Percentiles rank a stretch among this genome's conserved stretches.
Conservation (phyloP, 805 yeast species). For the Starmerella gropengiesseri region DNA sequence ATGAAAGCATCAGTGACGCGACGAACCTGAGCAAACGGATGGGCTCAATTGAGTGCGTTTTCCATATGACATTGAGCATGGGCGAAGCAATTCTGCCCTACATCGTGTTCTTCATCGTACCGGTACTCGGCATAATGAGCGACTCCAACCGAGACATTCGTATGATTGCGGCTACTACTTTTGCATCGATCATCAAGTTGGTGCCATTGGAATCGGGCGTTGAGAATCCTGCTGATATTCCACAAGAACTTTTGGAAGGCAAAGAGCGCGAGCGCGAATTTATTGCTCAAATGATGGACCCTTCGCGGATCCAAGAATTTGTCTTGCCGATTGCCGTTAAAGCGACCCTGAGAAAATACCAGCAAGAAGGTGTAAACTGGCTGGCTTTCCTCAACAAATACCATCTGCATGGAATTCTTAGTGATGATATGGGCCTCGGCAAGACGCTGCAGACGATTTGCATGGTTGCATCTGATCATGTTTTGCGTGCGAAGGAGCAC, state of each 20-base stretch:
- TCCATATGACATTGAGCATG: conserved; percentile 76
- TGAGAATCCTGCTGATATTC: conserved; percentile 88
- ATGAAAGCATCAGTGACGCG: conserved; percentile 69
- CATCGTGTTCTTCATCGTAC: conserved; percentile 89
- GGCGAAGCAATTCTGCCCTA: conserved; percentile 84
- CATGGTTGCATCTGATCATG: conserved; percentile 92
- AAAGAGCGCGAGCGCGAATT: conserved; percentile 91
- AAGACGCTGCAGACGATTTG: conserved; percentile 95
- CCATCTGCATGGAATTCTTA: conserved; percentile 89
- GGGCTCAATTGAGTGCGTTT: conserved; percentile 87
- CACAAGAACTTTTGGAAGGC: conserved; percentile 68
- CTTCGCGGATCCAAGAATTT: conserved; percentile 76
- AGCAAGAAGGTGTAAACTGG: conserved; percentile 99
- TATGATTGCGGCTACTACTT: conserved; percentile 82
- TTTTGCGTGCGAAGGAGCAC: conserved; percentile 63
- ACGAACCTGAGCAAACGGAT: conserved; percentile 63
- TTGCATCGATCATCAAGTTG: conserved; percentile 87
- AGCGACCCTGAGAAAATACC: conserved; percentile 87
- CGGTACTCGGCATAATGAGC: conserved; percentile 95
- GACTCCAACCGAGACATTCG: conserved; percentile 86
- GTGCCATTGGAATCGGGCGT: conserved; percentile 97
- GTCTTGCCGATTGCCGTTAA: conserved; percentile 81
- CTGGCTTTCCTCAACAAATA: conserved; percentile 87
- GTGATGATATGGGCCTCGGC: conserved; percentile 99
- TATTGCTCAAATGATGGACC: conserved; percentile 96